phyloP scores from a whole-genome alignment of 148 eudicot genomes.

The Chenopodium album region DNA sequence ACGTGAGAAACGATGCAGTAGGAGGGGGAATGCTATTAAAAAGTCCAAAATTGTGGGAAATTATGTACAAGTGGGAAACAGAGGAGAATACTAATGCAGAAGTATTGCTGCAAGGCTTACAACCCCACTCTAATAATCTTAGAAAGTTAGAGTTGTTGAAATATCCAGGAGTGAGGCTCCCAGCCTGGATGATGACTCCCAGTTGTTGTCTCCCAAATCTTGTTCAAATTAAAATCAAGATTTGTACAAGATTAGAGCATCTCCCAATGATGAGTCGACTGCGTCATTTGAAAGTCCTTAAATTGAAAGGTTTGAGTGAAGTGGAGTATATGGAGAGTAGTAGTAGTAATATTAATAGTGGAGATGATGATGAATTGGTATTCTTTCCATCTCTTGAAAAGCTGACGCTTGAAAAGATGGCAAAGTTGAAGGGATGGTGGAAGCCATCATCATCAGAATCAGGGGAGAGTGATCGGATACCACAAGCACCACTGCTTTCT shows the following conservation, averaged over 20 bases:
- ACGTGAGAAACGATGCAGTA: not conserved
- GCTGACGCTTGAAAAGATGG: too few species aligned
- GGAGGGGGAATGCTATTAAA: not conserved
- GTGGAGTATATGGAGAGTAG: not conserved
- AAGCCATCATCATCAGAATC: too few species aligned
- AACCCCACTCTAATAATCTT: not conserved
- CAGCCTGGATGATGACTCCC: not conserved
- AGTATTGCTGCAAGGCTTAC: not conserved
- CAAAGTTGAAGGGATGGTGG: too few species aligned
- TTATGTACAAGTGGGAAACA: not conserved
- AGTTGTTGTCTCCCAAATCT: not conserved
- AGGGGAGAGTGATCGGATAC: too few species aligned
- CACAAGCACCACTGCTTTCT: too few species aligned
- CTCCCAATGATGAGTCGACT: not conserved
- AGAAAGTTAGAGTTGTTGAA: not conserved
- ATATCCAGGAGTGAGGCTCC: not conserved
- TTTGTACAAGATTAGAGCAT: not conserved
- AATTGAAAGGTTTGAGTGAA: rapidly evolving
- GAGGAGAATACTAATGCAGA: not conserved
- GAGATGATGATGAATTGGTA: too few species aligned
- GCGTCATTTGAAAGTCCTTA: not conserved
- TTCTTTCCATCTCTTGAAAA: too few species aligned
- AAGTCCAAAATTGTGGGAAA: not conserved
- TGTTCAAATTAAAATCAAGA: rapidly evolving
- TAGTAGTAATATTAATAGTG: too few species aligned